phyloP scores from a whole-genome alignment of 176 grass and related monocot species.

The Secale cereale region DNA sequence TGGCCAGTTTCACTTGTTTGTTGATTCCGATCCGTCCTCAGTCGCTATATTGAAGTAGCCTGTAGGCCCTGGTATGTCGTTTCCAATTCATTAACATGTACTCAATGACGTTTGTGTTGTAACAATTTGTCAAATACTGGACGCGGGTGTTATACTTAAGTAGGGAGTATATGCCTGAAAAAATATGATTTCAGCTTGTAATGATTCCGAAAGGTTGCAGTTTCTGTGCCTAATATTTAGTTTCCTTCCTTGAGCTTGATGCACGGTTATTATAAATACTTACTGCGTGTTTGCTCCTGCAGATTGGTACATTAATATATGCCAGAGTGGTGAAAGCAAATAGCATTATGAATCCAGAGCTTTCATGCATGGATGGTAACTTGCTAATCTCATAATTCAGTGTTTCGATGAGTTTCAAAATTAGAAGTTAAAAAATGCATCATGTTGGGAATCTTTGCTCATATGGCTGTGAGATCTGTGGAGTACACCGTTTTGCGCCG shows the following conservation, averaged over 20 bases:
- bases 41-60: background rate
- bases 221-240: background rate
- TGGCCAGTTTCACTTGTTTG: background rate
- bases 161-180: background rate
- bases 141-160: background rate
- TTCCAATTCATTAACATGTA: background rate
- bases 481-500: background rate
- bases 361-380: conserved; percentile 96
- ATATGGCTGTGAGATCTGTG: background rate
- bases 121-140: background rate
- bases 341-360: conserved; percentile 89
- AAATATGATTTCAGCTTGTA: background rate
- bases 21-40: background rate
- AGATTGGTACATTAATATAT: conserved; percentile 89
- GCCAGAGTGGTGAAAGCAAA: conserved; percentile 90
- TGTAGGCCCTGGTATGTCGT: background rate
- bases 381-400: conserved; percentile 8
- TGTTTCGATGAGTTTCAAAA: background rate
- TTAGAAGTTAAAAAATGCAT: background rate
- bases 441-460: background rate
- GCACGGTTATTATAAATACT: background rate
- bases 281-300: conserved; percentile 35
- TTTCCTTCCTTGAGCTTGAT: conserved; percentile 21
- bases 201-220: background rate
- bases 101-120: background rate